A percentile compares a stretch with the other conserved stretches of the same genome.
These are phyloP conservation scores for Nannochloris sp. DNA, from an alignment of 139 green algal genomes.

Conservation along the genomic window DNA sequence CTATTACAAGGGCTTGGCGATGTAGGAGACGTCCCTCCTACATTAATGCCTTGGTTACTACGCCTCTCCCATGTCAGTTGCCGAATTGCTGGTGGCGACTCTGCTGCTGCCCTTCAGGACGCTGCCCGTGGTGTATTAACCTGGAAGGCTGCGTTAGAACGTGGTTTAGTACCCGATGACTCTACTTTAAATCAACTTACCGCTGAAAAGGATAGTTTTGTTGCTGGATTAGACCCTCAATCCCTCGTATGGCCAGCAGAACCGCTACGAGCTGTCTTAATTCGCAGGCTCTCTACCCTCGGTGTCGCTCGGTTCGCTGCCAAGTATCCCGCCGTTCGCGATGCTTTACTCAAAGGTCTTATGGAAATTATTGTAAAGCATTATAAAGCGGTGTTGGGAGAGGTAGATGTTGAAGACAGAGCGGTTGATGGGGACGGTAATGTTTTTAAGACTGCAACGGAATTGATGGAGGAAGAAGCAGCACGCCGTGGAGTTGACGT, in stretches of 20 bases:
- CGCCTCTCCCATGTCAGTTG: constrained; percentile 58
- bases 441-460: constrained; percentile 43
- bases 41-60: constrained; percentile 66
- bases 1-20: constrained; percentile 65
- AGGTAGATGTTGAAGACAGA: constrained; percentile 43
- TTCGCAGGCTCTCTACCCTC: constrained; percentile 51
- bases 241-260: constrained; percentile 59
- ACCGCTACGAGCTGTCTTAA: constrained; percentile 57
- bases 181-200: constrained; percentile 51
- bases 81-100: constrained; percentile 29
- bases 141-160: constrained; percentile 50
- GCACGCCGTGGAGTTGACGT: constrained; percentile 16
- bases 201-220: constrained; percentile 17
- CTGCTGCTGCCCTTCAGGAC: constrained; percentile 33
- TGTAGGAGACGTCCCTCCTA: constrained; percentile 54
- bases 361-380: constrained; percentile 59
- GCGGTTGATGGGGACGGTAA: constrained; percentile 53
- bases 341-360: constrained; percentile 55
- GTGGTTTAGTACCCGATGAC: constrained; percentile 71
- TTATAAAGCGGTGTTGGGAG: constrained; percentile 38
- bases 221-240: constrained; percentile 17
- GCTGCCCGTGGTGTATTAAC: constrained; percentile 37
- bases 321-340: constrained; percentile 68
- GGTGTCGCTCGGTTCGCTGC: constrained; percentile 57
- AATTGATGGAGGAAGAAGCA: constrained; percentile 54